Evolutionary conservation across 352 stramenopile species (phyloP), one percentile per base, ranked within the genome.

Genomic region (Globisporangium orthogonon): DNA sequence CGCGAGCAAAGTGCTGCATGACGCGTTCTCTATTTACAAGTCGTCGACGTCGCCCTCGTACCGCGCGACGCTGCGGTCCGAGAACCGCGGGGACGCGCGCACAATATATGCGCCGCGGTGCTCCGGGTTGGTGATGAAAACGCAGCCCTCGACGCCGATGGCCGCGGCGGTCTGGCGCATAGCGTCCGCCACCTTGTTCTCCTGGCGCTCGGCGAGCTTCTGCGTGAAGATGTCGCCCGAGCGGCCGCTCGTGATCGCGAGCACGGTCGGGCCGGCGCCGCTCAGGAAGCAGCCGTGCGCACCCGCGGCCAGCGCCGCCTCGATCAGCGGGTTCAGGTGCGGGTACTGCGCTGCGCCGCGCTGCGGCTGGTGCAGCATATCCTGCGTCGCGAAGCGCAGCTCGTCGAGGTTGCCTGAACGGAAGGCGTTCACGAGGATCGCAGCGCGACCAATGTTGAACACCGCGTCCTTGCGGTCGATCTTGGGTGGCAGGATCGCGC

Each of bases 211-310:
- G 54, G 79, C 78, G n/a, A 89, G 62, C 53, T 95, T 75, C 73
- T 99, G 97, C 52, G 97, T 98, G 74, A 99, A 99, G 66, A 99
- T 99, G 78, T 99, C 97, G 41, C 97, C 97, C 58, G 85, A 92
- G 23, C 94, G 94, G 39, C 97, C 97, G 62, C 89, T 98, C 17
- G 96, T 99, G 67, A 99, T 97, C 10, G 97, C 97, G 73, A 99
- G 92, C 37, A 99, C 96, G 2, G 97, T 99, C 15, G 97, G 97
- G 14, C 97, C 97, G 2, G 97, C 97, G 37, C 97, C 97, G 67
- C 89, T 98, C 44, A 99, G 78, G 75, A 98, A 99, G 57, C 91
- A 95, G 71, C 91, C 97, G 59, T 96, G 91, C 15, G 86, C 86
- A 43, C 97, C 97, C 44, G 96, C 95, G 53, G 78, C 83, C 60